phyloP scores from a whole-genome alignment of 768 basidiomycete species.

The Harrya chromipes region DNA sequence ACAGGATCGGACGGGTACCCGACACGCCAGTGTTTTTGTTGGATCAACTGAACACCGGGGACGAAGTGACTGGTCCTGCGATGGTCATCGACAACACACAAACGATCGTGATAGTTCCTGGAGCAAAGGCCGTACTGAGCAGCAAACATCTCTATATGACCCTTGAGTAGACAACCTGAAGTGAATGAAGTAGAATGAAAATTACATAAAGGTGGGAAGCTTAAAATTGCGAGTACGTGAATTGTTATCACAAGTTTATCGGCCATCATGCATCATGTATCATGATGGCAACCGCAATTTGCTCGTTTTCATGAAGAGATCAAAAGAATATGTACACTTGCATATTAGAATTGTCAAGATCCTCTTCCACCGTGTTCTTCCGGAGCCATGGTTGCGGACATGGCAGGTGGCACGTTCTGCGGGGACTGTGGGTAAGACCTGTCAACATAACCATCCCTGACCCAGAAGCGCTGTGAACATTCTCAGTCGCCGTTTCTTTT shows the following conservation, averaged over 20 bases:
- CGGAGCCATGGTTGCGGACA: background rate
- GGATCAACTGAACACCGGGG: conserved; percentile 62
- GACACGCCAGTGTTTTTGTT: conserved; percentile 81
- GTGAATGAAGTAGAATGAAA: background rate
- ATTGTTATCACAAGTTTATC: background rate
- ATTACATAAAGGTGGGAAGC: conserved; percentile 5
- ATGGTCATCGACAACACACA: conserved; percentile 96
- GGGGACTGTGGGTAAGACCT: conserved; percentile 7
- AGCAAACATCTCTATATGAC: conserved; percentile 65
- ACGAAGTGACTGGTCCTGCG: conserved; percentile 77
- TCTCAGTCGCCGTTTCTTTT: conserved; percentile 3
- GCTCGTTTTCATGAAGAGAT: background rate
- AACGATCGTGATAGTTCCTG: conserved; percentile 86
- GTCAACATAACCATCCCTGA: conserved; percentile 12
- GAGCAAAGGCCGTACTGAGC: conserved; percentile 61
- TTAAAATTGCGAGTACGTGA: background rate
- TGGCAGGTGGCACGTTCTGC: background rate
- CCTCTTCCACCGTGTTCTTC: too few species aligned
- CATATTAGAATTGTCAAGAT: too few species aligned
- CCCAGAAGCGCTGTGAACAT: conserved; percentile 1
- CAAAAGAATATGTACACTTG: too few species aligned
- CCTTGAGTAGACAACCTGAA: conserved; percentile 37
- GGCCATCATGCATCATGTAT: too few species aligned
- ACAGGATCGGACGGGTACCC: conserved; percentile 68
- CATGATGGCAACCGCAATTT: background rate